A percentile compares a stretch with the other conserved stretches of the same genome.
Evolutionary conservation across 164 flowering plant genomes (phyloP).

Genomic region (Protea cynaroides): DNA sequence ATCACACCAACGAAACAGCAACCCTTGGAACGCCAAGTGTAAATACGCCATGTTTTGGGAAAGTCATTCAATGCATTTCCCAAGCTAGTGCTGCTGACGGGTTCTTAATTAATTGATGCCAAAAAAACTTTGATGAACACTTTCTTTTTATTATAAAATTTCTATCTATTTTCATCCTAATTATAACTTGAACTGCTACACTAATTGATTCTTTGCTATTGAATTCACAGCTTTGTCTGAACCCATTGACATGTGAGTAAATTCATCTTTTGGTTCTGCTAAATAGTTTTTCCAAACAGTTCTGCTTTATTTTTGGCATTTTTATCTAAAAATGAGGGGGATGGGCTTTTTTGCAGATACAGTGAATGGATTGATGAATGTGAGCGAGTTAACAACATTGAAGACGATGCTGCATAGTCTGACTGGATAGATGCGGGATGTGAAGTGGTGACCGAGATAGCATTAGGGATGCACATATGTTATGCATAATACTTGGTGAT

Average conservation of each 20-base stretch:
- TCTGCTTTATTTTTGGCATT: constrained; percentile 1
- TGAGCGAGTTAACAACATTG: constrained; percentile 53
- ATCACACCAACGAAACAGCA: too few species aligned
- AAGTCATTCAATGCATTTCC: too few species aligned
- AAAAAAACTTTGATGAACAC: too few species aligned
- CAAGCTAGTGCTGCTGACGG: too few species aligned
- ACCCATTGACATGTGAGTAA: constrained; percentile 66
- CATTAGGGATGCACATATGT: neutral
- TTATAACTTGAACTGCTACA: too few species aligned
- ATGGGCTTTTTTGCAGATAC: constrained; percentile 32
- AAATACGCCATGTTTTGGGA: too few species aligned
- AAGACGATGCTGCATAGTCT: constrained; percentile 36
- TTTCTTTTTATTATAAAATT: too few species aligned
- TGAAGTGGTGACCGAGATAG: neutral
- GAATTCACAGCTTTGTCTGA: constrained; percentile 55
- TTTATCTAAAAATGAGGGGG: neutral
- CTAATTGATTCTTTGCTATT: constrained; percentile 4
- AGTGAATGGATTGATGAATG: constrained; percentile 78
- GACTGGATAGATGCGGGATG: neutral
- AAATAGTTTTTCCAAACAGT: neutral
- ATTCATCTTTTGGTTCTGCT: neutral
- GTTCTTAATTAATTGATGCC: too few species aligned
- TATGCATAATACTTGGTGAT: too few species aligned
- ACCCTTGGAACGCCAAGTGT: too few species aligned
- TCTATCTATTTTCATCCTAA: too few species aligned